phyloP scores from a whole-genome alignment of 2,329 filamentous ascomycete species.

The Apiospora pterosperma region DNA sequence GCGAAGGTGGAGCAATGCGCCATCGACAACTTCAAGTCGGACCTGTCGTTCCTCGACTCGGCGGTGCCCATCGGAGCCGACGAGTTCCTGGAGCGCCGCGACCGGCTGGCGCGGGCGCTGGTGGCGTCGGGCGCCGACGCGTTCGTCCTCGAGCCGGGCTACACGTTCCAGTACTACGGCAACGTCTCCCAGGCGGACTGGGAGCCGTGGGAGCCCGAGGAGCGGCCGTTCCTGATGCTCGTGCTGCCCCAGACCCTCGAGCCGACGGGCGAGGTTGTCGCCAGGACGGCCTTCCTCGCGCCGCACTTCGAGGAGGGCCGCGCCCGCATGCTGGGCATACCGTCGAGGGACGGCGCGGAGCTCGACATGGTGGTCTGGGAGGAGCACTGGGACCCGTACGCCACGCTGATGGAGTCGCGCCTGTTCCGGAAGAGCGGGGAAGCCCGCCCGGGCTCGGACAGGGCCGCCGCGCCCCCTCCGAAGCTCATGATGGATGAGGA shows the following conservation, averaged over 20 bases:
- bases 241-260: slow-evolving; percentile 42
- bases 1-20: slow-evolving; percentile 38
- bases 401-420: slow-evolving; percentile 44
- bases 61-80: slow-evolving; percentile 43
- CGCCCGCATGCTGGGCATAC: slow-evolving; percentile 56
- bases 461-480: slow-evolving; percentile 15
- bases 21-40: slow-evolving; percentile 45
- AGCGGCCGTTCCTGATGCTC: slow-evolving; percentile 61
- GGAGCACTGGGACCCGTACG: slow-evolving; percentile 63
- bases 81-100: slow-evolving; percentile 53
- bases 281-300: slow-evolving; percentile 55
- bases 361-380: slow-evolving; percentile 58
- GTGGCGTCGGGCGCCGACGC: slow-evolving; percentile 48
- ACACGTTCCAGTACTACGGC: slow-evolving; percentile 61
- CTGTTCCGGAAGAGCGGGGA: slow-evolving; percentile 27
- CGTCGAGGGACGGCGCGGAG: slow-evolving; percentile 39
- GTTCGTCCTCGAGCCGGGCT: slow-evolving; percentile 61
- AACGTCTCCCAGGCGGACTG: slow-evolving; percentile 60
- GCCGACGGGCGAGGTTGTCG: slow-evolving; percentile 37
- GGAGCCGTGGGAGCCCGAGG: slow-evolving; percentile 64
- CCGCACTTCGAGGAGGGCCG: slow-evolving; percentile 60
- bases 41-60: slow-evolving; percentile 47
- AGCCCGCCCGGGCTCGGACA: slow-evolving; percentile 4
- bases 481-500: slow-evolving; percentile 64
- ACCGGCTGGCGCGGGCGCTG: slow-evolving; percentile 55